A percentile compares a stretch with the other conserved stretches of the same genome.
Conservation (phyloP, 106 monocot genomes). For the Dioscorea zingiberensis region DNA sequence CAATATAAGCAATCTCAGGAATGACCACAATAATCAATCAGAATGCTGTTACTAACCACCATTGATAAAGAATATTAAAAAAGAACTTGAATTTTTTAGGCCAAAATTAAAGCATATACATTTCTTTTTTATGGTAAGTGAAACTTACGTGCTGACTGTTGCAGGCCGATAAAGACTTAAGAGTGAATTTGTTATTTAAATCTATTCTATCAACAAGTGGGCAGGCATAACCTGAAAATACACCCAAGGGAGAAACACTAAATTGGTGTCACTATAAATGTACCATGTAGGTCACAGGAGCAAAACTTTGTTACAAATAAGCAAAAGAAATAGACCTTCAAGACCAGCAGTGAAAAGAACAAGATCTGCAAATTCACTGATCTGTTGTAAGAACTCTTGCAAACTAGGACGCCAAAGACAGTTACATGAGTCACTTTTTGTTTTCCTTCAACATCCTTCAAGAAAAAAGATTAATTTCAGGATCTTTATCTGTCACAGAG, state of each 20-base stretch:
- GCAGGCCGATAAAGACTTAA: constrained; percentile 71
- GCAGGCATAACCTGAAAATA: constrained; percentile 72
- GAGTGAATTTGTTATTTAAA: constrained; percentile 50
- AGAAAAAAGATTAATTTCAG: not conserved
- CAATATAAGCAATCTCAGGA: too few relatives aligned
- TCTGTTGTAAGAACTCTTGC: constrained; percentile 53
- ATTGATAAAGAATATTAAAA: too few relatives aligned
- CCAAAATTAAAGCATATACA: too few relatives aligned
- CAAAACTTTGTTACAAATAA: not conserved
- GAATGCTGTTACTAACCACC: too few relatives aligned
- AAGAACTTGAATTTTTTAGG: too few relatives aligned
- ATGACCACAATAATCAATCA: too few relatives aligned
- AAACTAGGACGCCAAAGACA: constrained; percentile 68
- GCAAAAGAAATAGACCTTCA: constrained; percentile 43
- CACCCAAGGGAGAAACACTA: not conserved
- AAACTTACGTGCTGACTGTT: constrained; percentile 67
- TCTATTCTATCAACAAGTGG: constrained; percentile 90
- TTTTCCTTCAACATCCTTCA: constrained; percentile 57
- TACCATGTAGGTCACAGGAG: too few relatives aligned
- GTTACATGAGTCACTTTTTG: constrained; percentile 60
- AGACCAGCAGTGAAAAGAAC: constrained; percentile 79
- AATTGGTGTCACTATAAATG: too few relatives aligned
- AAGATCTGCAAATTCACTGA: constrained; percentile 62
- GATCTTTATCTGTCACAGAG: not conserved
- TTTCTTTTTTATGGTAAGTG: not conserved